phyloP scores from a whole-genome alignment of 2,329 filamentous ascomycete genomes.

The Ceratocystis diversiconidia region DNA sequence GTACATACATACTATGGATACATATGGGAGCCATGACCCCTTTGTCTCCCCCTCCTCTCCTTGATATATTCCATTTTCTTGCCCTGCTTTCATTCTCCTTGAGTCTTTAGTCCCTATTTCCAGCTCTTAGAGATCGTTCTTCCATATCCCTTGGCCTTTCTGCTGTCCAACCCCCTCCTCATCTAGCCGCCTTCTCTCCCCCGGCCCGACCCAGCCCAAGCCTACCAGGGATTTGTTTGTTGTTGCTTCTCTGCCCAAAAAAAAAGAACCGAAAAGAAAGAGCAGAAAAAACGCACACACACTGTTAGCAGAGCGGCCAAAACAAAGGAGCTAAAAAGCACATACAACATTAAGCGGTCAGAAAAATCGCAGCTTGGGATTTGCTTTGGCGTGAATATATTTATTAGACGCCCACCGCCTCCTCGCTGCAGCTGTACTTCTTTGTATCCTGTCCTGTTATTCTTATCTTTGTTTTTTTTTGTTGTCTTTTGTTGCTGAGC shows the following conservation, averaged over 20 bases:
- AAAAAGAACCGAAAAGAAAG: constrained; percentile 6
- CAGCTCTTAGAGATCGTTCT: not conserved
- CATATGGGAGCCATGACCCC: not conserved
- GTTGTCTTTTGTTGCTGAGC: not conserved
- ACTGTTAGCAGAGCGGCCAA: constrained; percentile 7
- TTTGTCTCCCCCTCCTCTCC: too few relatives aligned
- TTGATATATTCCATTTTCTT: too few relatives aligned
- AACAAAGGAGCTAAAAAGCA: constrained; percentile 7
- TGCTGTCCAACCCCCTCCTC: not conserved
- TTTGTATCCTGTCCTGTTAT: not conserved
- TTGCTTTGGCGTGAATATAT: not conserved
- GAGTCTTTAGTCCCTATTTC: too few relatives aligned
- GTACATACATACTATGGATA: not conserved
- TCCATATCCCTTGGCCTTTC: not conserved
- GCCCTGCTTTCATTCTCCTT: too few relatives aligned
- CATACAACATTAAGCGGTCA: not conserved
- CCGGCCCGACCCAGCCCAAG: not conserved
- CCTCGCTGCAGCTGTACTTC: not conserved
- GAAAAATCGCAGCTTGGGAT: not conserved
- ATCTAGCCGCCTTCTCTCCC: not conserved
- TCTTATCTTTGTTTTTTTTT: not conserved
- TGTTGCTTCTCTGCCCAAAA: not conserved
- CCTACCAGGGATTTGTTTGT: not conserved
- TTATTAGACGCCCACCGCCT: constrained; percentile 2
- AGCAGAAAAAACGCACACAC: not conserved